phyloP scores from a whole-genome alignment of 2,329 filamentous ascomycete genomes.

The Alternaria viburni region DNA sequence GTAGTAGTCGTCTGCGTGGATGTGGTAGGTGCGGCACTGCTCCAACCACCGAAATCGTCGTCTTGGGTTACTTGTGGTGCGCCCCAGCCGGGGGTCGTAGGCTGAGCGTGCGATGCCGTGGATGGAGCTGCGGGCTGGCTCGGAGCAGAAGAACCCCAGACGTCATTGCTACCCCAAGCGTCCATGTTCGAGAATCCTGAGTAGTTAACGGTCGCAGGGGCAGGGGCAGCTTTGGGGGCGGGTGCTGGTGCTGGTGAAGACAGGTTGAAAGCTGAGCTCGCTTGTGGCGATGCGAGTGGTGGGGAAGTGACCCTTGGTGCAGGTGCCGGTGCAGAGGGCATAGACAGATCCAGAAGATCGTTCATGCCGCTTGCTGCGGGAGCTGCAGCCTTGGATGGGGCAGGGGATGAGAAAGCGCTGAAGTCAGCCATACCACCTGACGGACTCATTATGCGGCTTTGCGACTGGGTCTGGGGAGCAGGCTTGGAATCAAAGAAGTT shows the following conservation, averaged over 20 bases:
- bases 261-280: slow-evolving; percentile 75
- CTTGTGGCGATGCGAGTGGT: slow-evolving; percentile 45
- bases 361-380: slow-evolving; percentile 65
- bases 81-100: slow-evolving; percentile 62
- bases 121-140: slow-evolving; percentile 53
- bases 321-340: slow-evolving; percentile 42
- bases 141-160: slow-evolving; percentile 74
- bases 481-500: slow-evolving; percentile 82
- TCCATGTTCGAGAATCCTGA: slow-evolving; percentile 65
- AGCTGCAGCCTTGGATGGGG: slow-evolving; percentile 54
- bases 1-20: slow-evolving; percentile 50
- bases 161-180: slow-evolving; percentile 82
- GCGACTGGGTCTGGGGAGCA: slow-evolving; percentile 49
- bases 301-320: slow-evolving; percentile 33
- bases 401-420: slow-evolving; percentile 67
- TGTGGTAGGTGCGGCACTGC: slow-evolving; percentile 71
- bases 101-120: slow-evolving; percentile 47
- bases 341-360: slow-evolving; percentile 78
- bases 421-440: slow-evolving; percentile 67
- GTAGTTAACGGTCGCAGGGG: slow-evolving; percentile 45
- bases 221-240: slow-evolving; percentile 36
- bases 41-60: slow-evolving; percentile 96
- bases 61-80: slow-evolving; percentile 73
- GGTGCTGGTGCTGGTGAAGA: slow-evolving; percentile 43
- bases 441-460: slow-evolving; percentile 59